Conservation (phyloP, 192 early-diverging fungal genomes). For the Geranomyces michiganensis region DNA sequence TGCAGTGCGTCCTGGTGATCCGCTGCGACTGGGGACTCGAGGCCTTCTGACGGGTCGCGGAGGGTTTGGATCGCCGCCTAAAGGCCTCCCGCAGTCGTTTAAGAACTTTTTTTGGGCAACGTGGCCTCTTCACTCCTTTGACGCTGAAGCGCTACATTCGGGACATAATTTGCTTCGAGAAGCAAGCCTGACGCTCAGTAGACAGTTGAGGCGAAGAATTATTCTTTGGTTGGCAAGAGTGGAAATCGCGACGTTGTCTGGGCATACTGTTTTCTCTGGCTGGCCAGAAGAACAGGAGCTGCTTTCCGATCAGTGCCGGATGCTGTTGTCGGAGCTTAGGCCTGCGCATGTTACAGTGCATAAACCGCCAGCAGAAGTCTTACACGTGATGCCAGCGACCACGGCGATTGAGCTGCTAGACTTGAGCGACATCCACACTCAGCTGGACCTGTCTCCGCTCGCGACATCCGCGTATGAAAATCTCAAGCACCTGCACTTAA, state of each 20-base stretch:
- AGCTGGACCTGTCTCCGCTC: background rate
- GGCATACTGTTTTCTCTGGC: background rate
- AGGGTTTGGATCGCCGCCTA: background rate
- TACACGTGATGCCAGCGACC: background rate
- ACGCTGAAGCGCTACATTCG: background rate
- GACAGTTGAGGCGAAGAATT: background rate
- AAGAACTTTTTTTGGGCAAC: background rate
- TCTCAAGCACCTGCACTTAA: conserved; percentile 2
- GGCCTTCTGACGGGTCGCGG: background rate
- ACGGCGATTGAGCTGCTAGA: background rate
- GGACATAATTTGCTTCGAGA: background rate
- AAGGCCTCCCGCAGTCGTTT: background rate
- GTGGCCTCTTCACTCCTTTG: background rate
- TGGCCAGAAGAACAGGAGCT: background rate
- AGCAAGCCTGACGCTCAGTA: background rate
- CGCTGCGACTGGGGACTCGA: background rate
- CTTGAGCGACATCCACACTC: conserved; percentile 14
- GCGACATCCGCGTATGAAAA: background rate
- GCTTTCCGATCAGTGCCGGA: background rate
- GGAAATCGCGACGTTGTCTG: background rate
- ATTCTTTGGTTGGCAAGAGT: background rate
- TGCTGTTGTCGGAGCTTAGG: background rate
- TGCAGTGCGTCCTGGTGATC: background rate
- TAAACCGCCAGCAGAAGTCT: background rate
- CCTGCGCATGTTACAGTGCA: background rate